phyloP scores from a whole-genome alignment of 495 filamentous ascomycete genomes.

The Pyrenula aspistea region DNA sequence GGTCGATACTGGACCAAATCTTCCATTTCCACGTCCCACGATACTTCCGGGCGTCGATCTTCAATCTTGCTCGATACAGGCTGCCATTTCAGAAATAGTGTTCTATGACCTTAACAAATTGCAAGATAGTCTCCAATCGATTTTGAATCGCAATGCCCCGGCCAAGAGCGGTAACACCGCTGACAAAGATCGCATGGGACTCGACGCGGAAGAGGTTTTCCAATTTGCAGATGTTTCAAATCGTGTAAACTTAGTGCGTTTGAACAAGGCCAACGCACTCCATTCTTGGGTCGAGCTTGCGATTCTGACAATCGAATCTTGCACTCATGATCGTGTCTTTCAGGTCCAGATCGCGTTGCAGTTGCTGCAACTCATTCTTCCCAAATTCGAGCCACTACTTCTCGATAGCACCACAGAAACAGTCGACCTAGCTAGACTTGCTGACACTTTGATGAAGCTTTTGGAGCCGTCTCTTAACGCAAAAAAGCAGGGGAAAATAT shows the following conservation, averaged over 20 bases:
- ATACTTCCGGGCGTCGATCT: conserved; percentile 53
- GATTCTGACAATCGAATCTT: conserved; percentile 63
- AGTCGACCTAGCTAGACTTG: conserved; percentile 61
- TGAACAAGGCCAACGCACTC: conserved; percentile 51
- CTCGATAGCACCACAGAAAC: conserved; percentile 51
- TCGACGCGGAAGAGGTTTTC: conserved; percentile 44
- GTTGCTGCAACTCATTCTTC: conserved; percentile 70
- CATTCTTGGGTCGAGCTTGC: conserved; percentile 73
- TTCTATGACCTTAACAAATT: conserved; percentile 44
- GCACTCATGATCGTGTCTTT: conserved; percentile 54
- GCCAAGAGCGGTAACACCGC: conserved; percentile 13
- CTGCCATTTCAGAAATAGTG: conserved; percentile 30
- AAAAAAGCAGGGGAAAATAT: conserved; percentile 34
- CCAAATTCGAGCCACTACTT: conserved; percentile 67
- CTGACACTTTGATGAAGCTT: conserved; percentile 62
- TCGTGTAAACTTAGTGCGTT: conserved; percentile 42
- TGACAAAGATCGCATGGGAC: conserved; percentile 42
- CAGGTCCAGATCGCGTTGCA: conserved; percentile 70
- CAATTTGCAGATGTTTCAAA: conserved; percentile 59
- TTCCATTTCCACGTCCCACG: conserved; percentile 32
- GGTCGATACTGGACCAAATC: conserved; percentile 42
- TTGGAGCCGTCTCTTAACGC: conserved; percentile 45
- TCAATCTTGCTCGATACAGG: conserved; percentile 39
- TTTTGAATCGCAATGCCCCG: neutral
- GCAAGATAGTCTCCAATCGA: conserved; percentile 45